These are phyloP conservation scores for Plasmodium gonderi DNA, from an alignment of 169 alveolate species.

Conservation along the genomic window DNA sequence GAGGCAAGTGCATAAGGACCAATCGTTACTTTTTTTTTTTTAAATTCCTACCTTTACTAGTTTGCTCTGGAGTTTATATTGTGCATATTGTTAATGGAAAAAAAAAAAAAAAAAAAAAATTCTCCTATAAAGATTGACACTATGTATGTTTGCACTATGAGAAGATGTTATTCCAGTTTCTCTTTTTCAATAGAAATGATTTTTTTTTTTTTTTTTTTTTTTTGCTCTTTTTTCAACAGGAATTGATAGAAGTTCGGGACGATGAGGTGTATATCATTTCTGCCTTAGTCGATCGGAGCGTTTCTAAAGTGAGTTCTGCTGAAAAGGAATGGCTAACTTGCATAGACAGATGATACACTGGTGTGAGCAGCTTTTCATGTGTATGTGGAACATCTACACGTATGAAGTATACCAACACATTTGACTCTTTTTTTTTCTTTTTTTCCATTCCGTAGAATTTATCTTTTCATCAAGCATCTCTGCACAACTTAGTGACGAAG, in stretches of 20 bases:
- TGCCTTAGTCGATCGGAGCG: constrained; percentile 80
- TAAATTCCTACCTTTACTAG: too few species aligned
- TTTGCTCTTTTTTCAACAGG: constrained; percentile 9
- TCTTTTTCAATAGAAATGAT: too few species aligned
- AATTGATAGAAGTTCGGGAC: constrained; percentile 75
- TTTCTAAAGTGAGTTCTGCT: constrained; percentile 69
- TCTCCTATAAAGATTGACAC: too few species aligned
- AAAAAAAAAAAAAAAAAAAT: background rate
- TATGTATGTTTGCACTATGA: too few species aligned
- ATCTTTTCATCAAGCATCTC: constrained; percentile 76
- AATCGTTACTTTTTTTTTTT: too few species aligned
- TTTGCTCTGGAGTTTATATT: too few species aligned
- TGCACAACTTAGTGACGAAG: constrained; percentile 64
- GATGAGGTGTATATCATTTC: constrained; percentile 78
- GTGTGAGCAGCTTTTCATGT: background rate
- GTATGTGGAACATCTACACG: background rate
- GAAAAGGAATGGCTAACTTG: background rate
- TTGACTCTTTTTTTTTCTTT: background rate
- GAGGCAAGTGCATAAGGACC: constrained; percentile 44
- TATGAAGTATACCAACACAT: background rate
- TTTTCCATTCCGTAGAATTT: constrained; percentile 11
- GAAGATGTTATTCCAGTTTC: too few species aligned
- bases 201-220: too few species aligned
- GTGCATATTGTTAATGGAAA: too few species aligned
- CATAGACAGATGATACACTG: background rate